Conservation (phyloP, 2,329 filamentous ascomycete genomes). For the Didymella pomorum region DNA sequence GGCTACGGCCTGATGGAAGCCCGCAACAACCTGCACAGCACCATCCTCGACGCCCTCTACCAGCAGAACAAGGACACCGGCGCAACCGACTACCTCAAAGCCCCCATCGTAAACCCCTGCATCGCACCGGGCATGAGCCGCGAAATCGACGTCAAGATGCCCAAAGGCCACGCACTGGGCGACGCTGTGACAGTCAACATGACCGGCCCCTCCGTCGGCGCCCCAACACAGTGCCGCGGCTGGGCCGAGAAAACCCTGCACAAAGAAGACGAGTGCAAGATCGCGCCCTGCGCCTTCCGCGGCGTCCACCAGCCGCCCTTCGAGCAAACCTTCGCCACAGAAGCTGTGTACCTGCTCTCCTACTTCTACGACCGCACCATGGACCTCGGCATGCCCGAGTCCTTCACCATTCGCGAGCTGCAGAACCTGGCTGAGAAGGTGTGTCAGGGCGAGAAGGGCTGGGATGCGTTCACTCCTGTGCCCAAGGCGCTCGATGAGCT, state of each 20-base stretch:
- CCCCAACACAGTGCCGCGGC: constrained; percentile 86
- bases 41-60: constrained; percentile 75
- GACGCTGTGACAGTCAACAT: constrained; percentile 77
- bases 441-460: constrained; percentile 77
- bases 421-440: constrained; percentile 85
- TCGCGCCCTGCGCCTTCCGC: constrained; percentile 97
- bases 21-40: constrained; percentile 82
- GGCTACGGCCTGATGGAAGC: constrained; percentile 97
- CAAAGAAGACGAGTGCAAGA: constrained; percentile 81
- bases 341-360: constrained; percentile 95
- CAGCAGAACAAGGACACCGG: constrained; percentile 62
- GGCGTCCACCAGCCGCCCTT: constrained; percentile 93
- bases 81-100: constrained; percentile 69
- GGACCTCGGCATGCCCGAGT: constrained; percentile 97
- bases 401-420: constrained; percentile 90
- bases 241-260: constrained; percentile 89
- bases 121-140: constrained; percentile 81
- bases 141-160: constrained; percentile 75
- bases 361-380: constrained; percentile 98
- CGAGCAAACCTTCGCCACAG: constrained; percentile 86
- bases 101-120: constrained; percentile 83
- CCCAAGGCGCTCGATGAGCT: constrained; percentile 83
- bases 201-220: constrained; percentile 78
- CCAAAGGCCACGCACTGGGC: constrained; percentile 71
- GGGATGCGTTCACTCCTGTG: constrained; percentile 81